Conservation (phyloP, 768 basidiomycete genomes). For the Suillus placidus region DNA sequence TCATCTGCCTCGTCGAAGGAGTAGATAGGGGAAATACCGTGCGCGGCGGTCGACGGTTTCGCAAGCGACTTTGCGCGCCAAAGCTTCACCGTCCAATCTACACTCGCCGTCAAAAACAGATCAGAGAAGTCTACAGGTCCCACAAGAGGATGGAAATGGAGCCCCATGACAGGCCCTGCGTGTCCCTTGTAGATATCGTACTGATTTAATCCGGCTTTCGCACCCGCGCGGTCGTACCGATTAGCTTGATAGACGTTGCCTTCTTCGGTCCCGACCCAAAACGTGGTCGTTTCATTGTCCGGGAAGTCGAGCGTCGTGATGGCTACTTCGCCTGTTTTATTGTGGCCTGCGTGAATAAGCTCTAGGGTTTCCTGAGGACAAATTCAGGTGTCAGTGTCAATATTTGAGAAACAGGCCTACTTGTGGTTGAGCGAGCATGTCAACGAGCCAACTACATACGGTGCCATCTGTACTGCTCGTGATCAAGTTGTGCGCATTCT, state of each 20-base stretch:
- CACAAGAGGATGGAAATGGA: constrained; percentile 91
- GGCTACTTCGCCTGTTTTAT: constrained; percentile 96
- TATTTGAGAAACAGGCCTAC: constrained; percentile 40
- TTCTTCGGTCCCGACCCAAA: constrained; percentile 98
- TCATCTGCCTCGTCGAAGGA: constrained; percentile 98
- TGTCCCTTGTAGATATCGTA: constrained; percentile 94
- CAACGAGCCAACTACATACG: constrained; percentile 96
- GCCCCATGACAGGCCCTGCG: constrained; percentile 89
- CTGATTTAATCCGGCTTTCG: constrained; percentile 94
- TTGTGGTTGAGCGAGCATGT: constrained; percentile 98
- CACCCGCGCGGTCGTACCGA: constrained; percentile 93
- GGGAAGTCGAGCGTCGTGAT: constrained; percentile 95
- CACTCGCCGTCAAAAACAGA: constrained; percentile 88
- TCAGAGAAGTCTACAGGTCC: constrained; percentile 96
- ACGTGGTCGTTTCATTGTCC: constrained; percentile 93
- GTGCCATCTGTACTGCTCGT: constrained; percentile 96
- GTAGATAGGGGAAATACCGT: constrained; percentile 71
- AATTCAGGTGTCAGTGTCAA: constrained; percentile 4
- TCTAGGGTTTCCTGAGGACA: constrained; percentile 84
- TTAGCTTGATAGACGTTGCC: constrained; percentile 97
- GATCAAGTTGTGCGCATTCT: constrained; percentile 97
- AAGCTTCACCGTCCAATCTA: constrained; percentile 98
- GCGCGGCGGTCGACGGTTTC: constrained; percentile 65
- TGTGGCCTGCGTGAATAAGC: constrained; percentile 85
- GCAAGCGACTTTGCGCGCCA: constrained; percentile 85